These are phyloP conservation scores for Hypoxylon trugodes DNA, from an alignment of 495 filamentous ascomycete species.

Conservation along the genomic window DNA sequence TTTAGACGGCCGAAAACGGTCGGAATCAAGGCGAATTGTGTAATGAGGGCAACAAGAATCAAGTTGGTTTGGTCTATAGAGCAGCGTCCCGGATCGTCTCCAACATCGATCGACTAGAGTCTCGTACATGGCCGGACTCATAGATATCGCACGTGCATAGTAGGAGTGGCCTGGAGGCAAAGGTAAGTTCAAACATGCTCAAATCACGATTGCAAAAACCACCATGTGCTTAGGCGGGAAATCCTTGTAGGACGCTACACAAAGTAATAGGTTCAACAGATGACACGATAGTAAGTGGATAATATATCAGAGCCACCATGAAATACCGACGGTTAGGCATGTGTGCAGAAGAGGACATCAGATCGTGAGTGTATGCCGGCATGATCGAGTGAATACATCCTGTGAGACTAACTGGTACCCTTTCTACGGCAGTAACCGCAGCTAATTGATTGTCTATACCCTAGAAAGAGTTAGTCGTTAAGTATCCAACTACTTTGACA, in stretches of 20 bases:
- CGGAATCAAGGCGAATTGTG: slow-evolving; percentile 83
- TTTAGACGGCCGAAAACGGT: slow-evolving; percentile 72
- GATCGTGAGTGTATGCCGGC: slow-evolving; percentile 20
- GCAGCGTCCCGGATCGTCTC: slow-evolving; percentile 82
- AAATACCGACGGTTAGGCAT: slow-evolving; percentile 30
- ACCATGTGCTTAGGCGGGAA: slow-evolving; percentile 30
- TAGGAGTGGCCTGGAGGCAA: slow-evolving; percentile 76
- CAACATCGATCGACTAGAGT: slow-evolving; percentile 85
- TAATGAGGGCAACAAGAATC: slow-evolving; percentile 95
- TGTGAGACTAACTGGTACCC: slow-evolving; percentile 53
- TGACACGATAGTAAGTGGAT: slow-evolving; percentile 15
- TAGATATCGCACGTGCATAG: slow-evolving; percentile 73
- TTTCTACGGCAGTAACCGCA: slow-evolving; percentile 62
- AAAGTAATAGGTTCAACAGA: slow-evolving; percentile 14
- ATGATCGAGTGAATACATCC: slow-evolving; percentile 44
- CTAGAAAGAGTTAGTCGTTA: slow-evolving; percentile 42
- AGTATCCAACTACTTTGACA: slow-evolving; percentile 24
- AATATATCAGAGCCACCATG: slow-evolving; percentile 22
- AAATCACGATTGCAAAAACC: slow-evolving; percentile 42
- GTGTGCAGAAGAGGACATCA: slow-evolving; percentile 26
- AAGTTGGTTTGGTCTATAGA: slow-evolving; percentile 89
- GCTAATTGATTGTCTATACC: slow-evolving; percentile 56
- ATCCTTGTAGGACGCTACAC: slow-evolving; percentile 34
- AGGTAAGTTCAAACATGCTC: slow-evolving; percentile 40
- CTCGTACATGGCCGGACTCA: slow-evolving; percentile 81